Percentiles rank a stretch among this genome's conserved stretches.
These are phyloP conservation scores for Gossypium arboreum DNA, from an alignment of 345 rosid species.

Conservation along the genomic window DNA sequence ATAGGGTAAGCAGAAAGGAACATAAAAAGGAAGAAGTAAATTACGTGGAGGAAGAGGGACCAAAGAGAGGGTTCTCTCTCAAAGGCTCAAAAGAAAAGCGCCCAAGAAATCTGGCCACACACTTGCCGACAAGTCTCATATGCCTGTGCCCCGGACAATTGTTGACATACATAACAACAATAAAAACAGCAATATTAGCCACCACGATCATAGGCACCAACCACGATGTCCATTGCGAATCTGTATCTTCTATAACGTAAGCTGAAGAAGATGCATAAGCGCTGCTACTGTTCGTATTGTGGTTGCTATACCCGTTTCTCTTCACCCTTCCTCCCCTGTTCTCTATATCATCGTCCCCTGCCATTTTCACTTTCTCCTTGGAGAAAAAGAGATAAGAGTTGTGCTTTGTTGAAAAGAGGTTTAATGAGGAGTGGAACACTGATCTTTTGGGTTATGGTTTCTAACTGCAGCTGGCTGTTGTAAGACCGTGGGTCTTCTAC, in stretches of 20 bases:
- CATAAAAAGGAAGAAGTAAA: slow-evolving; percentile 11
- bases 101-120: slow-evolving; percentile 71
- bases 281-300: background rate
- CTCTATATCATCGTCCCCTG: slow-evolving; percentile 37
- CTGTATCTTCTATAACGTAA: slow-evolving; percentile 37
- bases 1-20: background rate
- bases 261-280: slow-evolving; percentile 31
- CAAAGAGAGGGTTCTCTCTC: slow-evolving; percentile 73
- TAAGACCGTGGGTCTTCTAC: background rate
- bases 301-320: slow-evolving; percentile 14
- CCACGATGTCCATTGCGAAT: slow-evolving; percentile 78
- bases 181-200: slow-evolving; percentile 55
- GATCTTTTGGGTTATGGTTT: background rate
- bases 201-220: slow-evolving; percentile 72
- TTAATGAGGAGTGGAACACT: background rate
- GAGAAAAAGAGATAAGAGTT: background rate
- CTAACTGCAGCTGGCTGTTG: background rate
- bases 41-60: slow-evolving; percentile 80
- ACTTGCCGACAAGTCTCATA: slow-evolving; percentile 32
- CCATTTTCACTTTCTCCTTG: slow-evolving; percentile 19
- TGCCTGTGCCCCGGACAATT: slow-evolving; percentile 58
- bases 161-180: slow-evolving; percentile 68
- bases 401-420: background rate
- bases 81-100: slow-evolving; percentile 83
- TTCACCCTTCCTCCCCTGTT: slow-evolving; percentile 27